Base-by-base conservation (phyloP, 1,139 yeast species). In the Hyphopichia wangnamkhiaoensis region DNA sequence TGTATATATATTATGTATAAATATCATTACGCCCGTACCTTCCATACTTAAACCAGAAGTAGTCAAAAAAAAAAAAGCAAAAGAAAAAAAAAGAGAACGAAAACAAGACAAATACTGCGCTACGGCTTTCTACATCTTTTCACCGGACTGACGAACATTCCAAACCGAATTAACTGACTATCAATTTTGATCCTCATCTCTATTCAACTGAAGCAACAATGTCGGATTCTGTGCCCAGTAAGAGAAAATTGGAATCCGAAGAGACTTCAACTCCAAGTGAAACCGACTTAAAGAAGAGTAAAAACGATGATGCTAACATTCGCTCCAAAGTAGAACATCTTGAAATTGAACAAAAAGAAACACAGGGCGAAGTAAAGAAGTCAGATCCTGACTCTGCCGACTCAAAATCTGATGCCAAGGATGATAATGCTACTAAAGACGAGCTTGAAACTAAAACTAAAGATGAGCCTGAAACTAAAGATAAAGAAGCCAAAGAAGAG, bases 201-300 rank as follows among this genome's bases (percentile, higher is more conserved):
- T n/a, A n/a, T n/a, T n/a, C n/a, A n/a, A n/a, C n/a, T n/a, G n/a
- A n/a, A n/a, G n/a, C n/a, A n/a, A n/a, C n/a, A n/a, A n/a, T n/a
- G 9, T 23, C 35, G 6, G 37, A 23, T 15, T 17, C 31, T 10
- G 37, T n/a, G 3, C 24, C 23, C 16, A 14, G 10, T 31, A 58
- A 58, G 37, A 48, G 63, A 41, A 53, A 49, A 34, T 45, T 53
- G 26, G 60, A 55, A 16, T 29, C 44, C 4, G 50, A 45, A 29
- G 52, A 46, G 12, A 20, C 12, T 14, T n/a, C 19, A 5, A 20
- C 6, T 14, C 14, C 23, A n/a, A 5, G 16, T 3, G 29, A 23
- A n/a, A 9, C 9, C 13, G 35, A 33, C 10, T 14, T 7, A n/a
- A 33, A 33, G 21, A 33, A 33, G 17, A 3, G 16, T 8, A 33